Percentiles rank a stretch among this genome's conserved stretches.
Conservation (phyloP, 1,284 basidiomycete genomes). For the Ceratobasidium sp. region DNA sequence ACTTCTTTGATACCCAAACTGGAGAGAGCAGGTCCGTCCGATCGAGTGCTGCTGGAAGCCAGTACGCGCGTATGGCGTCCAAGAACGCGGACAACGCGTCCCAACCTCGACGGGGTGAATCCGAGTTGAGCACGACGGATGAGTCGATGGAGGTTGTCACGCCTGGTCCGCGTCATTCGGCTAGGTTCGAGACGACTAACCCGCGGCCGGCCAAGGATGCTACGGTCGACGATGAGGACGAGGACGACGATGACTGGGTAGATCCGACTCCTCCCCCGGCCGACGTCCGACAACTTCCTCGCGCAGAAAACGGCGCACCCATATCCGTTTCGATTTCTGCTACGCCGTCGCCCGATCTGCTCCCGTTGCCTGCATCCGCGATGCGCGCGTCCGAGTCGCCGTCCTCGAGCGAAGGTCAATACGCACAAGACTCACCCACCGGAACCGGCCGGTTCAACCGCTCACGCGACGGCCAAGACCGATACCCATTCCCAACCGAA, state of each 20-base stretch:
- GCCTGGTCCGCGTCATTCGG: constrained; percentile 39
- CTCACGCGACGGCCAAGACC: constrained; percentile 15
- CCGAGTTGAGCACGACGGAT: constrained; percentile 49
- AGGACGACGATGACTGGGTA: constrained; percentile 48
- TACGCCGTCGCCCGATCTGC: constrained; percentile 31
- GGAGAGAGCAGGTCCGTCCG: constrained; percentile 68
- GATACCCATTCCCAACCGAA: constrained; percentile 47
- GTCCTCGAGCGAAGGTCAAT: constrained; percentile 30
- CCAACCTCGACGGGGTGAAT: constrained; percentile 60
- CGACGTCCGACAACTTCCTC: constrained; percentile 25
- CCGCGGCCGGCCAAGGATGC: constrained; percentile 21
- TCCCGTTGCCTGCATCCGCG: not conserved
- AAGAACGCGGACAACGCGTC: constrained; percentile 61
- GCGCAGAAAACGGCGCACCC: constrained; percentile 34
- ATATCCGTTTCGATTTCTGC: constrained; percentile 39
- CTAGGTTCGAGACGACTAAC: constrained; percentile 35
- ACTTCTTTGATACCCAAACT: constrained; percentile 74
- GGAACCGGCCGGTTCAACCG: constrained; percentile 30
- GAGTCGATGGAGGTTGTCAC: constrained; percentile 45
- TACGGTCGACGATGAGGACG: constrained; percentile 40
- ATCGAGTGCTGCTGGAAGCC: constrained; percentile 62
- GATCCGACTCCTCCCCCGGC: constrained; percentile 38
- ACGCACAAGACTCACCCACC: constrained; percentile 40
- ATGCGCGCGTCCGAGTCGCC: constrained; percentile 31
- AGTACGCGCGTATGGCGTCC: constrained; percentile 17